Conservation (phyloP, 768 basidiomycete species). For the Rhizopogon roseolus region DNA sequence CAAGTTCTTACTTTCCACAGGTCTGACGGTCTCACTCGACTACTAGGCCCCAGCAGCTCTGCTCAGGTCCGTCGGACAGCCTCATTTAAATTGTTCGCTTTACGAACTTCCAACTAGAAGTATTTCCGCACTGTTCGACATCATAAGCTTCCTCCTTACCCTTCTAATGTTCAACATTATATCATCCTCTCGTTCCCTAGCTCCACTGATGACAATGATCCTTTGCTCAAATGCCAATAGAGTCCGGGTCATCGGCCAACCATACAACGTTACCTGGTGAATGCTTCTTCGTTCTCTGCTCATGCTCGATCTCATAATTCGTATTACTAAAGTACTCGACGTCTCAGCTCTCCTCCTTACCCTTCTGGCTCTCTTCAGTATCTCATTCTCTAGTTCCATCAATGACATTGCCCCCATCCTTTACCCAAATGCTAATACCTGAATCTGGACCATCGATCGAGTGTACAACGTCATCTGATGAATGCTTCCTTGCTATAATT, state of each 20-base stretch:
- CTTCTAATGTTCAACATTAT: too few relatives aligned
- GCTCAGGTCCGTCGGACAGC: not conserved
- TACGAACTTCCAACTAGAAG: constrained; percentile 6
- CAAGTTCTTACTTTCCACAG: too few relatives aligned
- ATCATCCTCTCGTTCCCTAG: constrained; percentile 5
- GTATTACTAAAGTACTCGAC: not conserved
- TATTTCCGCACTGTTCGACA: constrained; percentile 3
- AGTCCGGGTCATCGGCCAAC: too few relatives aligned
- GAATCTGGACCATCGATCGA: constrained; percentile 18
- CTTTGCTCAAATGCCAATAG: too few relatives aligned
- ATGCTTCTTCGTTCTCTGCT: too few relatives aligned
- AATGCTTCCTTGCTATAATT: constrained; percentile 7
- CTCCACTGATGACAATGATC: too few relatives aligned
- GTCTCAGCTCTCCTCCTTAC: constrained; percentile 11
- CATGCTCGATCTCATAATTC: too few relatives aligned
- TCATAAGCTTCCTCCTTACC: constrained; percentile 11
- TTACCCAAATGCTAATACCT: constrained; percentile 15
- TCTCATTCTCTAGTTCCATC: too few relatives aligned
- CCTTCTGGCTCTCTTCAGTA: constrained; percentile 9
- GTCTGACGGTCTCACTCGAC: not conserved
- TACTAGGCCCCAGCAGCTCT: too few relatives aligned
- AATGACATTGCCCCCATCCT: constrained; percentile 9
- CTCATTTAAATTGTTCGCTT: constrained; percentile 6
- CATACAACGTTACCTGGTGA: too few relatives aligned
- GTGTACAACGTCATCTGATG: constrained; percentile 27